Conservation (phyloP, 1,139 yeast species). For the Nakaseomyces uthaithaninus region DNA sequence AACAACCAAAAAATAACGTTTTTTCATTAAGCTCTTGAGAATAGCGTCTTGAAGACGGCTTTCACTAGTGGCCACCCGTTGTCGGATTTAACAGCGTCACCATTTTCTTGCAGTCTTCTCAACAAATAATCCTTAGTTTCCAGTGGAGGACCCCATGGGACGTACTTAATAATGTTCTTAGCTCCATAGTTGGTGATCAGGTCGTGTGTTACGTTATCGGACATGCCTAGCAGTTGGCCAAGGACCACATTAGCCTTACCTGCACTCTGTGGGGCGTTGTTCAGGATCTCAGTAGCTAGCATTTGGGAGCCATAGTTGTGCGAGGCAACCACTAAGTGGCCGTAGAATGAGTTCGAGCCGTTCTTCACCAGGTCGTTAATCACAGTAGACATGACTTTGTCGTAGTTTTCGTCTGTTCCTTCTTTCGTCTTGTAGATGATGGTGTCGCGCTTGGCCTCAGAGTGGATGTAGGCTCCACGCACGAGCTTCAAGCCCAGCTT, state of each 20-base stretch:
- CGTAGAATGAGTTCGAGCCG: constrained; percentile 49
- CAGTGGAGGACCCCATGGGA: constrained; percentile 96
- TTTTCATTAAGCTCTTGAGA: constrained; percentile 3
- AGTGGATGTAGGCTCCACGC: constrained; percentile 95
- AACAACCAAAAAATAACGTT: no score
- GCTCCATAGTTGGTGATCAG: constrained; percentile 57
- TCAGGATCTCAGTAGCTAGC: constrained; percentile 54
- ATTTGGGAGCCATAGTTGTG: constrained; percentile 79
- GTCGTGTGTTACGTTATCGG: constrained; percentile 77
- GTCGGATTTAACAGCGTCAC: constrained; percentile 86
- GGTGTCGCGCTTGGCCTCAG: constrained; percentile 60
- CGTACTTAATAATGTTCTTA: constrained; percentile 80
- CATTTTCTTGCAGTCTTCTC: constrained; percentile 92
- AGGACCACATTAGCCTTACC: constrained; percentile 63
- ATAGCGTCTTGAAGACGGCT: constrained; percentile 40
- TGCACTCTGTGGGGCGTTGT: constrained; percentile 24
- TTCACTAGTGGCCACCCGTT: constrained; percentile 73
- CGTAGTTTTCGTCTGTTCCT: constrained; percentile 41
- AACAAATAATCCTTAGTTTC: constrained; percentile 87
- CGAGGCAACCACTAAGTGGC: constrained; percentile 86
- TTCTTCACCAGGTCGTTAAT: constrained; percentile 51
- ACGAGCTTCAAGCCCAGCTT: constrained; percentile 84
- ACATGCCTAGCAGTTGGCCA: constrained; percentile 94
- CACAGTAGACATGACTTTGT: constrained; percentile 59
- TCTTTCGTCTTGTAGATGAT: constrained; percentile 66